Evolutionary conservation across 2,329 filamentous ascomycete species (phyloP), one percentile per base, ranked within the genome.

Genomic region (Xenoacremonium recifei): DNA sequence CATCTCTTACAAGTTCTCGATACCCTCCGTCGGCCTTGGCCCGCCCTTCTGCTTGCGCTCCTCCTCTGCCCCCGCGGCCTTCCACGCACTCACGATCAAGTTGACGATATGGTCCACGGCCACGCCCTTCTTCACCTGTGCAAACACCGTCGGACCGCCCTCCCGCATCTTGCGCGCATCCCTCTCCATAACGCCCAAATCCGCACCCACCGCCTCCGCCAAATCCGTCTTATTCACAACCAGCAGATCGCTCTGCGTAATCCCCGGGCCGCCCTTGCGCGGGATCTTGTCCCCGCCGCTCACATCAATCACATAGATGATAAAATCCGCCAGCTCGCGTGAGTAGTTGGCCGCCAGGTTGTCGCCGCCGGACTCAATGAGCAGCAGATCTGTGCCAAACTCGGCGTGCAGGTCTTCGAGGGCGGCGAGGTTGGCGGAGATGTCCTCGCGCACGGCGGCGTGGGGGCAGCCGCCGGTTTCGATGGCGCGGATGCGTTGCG

Each of bases 251-350:
- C 87, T 93, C 71, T 96, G 92, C 5, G 93, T 99, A 64, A 99
- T 99, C 2, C 93, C 93, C 0, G 93, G 93, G 0, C 93, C 93
- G 20, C 93, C 93, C 72, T 99, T 99, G 20, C 93, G 73, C 0
- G 93, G 93, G 37, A 99, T 85, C 78, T 99, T 99, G 68, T 99
- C 93, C 11, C 93, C 93, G 17, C 93, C 93, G 42, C 84, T 87
- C 15, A 99, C 93, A 67, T 99, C 93, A 57, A 99, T 97, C 21
- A 99, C 93, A 65, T 99, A 99, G 69, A 99, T 85, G 68, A 99
- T 99, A 65, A 87, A 99, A 67, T 99, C 93, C 2, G 93, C 93
- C 52, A 99, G 75, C 69, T 99, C 93, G 44, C 93, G 79, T 41
- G 82, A 88, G 76, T 99, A 99, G 73, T 99, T 99, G 4, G 93